Evolutionary conservation across 1,139 yeast genomes (phyloP).

Genomic region (Taphrina pruni): DNA sequence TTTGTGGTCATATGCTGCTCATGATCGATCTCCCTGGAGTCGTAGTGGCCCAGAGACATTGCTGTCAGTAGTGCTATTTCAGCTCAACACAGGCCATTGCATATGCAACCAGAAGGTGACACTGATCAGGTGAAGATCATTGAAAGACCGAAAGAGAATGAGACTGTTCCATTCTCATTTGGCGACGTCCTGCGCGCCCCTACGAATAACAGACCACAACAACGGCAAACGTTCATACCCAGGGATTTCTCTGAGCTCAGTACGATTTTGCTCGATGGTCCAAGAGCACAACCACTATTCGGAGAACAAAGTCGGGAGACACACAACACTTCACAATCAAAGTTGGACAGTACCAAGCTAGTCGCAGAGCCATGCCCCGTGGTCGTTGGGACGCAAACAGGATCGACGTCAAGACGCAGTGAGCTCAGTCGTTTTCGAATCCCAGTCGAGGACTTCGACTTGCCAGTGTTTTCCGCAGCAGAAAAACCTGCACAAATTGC

Average conservation of each 20-base stretch:
- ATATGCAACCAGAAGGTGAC: neutral
- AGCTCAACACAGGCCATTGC: neutral
- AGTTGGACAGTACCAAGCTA: neutral
- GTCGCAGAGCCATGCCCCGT: neutral
- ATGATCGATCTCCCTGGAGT: too few relatives aligned
- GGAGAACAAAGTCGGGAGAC: neutral
- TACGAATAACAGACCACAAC: neutral
- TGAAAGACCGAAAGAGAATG: neutral
- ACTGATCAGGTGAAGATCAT: neutral
- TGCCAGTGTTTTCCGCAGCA: neutral
- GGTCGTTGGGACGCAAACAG: neutral
- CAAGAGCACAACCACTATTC: conserved; percentile 8
- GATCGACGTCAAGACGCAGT: neutral
- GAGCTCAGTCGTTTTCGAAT: neutral
- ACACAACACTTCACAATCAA: neutral
- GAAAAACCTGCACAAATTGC: neutral
- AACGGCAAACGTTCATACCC: conserved; percentile 16
- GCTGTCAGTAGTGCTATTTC: neutral
- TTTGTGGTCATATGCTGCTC: too few relatives aligned
- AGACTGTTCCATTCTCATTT: neutral
- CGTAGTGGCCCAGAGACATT: too few relatives aligned
- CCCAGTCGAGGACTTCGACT: conserved; percentile 5
- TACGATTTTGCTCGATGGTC: neutral
- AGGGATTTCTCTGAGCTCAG: conserved; percentile 2
- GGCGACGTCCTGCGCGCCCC: neutral